Evolutionary conservation across 1,139 yeast species (phyloP).

Genomic region (Komagataea norvegica): DNA sequence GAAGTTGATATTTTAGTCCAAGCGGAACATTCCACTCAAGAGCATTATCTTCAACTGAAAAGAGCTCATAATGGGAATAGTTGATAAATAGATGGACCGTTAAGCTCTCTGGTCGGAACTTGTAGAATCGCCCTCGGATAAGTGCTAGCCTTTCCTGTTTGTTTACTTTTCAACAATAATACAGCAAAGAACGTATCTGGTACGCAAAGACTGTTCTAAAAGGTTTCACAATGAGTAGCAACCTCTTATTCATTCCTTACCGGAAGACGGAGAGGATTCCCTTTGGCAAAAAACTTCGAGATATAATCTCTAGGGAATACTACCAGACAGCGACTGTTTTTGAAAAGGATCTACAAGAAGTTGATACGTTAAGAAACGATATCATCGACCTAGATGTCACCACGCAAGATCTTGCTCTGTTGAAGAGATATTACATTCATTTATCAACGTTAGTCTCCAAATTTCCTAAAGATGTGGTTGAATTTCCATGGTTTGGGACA

Average conservation of each 20-base stretch:
- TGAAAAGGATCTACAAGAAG: slow-evolving; percentile 43
- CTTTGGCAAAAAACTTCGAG: slow-evolving; percentile 42
- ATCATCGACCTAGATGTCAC: slow-evolving; percentile 30
- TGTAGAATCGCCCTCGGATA: neutral
- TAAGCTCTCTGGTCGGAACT: too few relatives aligned
- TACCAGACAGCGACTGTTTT: slow-evolving; percentile 62
- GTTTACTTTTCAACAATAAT: neutral
- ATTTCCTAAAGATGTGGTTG: slow-evolving; percentile 43
- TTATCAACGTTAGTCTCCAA: slow-evolving; percentile 33
- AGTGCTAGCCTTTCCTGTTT: neutral
- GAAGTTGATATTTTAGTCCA: slow-evolving; percentile 37
- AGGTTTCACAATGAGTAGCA: slow-evolving; percentile 28
- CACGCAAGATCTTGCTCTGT: slow-evolving; percentile 26
- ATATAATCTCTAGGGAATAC: slow-evolving; percentile 53
- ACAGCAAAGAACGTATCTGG: neutral
- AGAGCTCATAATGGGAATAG: neutral
- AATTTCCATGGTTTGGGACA: slow-evolving; percentile 71
- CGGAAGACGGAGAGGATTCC: slow-evolving; percentile 46
- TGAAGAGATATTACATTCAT: slow-evolving; percentile 34
- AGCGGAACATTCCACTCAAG: slow-evolving; percentile 37
- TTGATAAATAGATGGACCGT: too few relatives aligned
- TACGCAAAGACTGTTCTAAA: neutral
- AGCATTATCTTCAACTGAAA: slow-evolving; percentile 23
- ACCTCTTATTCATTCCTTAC: slow-evolving; percentile 48
- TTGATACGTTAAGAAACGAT: slow-evolving; percentile 37